A percentile compares a stretch with the other conserved stretches of the same genome.
Conservation (phyloP, 495 filamentous ascomycete genomes). For the Podospora pseudopauciseta region DNA sequence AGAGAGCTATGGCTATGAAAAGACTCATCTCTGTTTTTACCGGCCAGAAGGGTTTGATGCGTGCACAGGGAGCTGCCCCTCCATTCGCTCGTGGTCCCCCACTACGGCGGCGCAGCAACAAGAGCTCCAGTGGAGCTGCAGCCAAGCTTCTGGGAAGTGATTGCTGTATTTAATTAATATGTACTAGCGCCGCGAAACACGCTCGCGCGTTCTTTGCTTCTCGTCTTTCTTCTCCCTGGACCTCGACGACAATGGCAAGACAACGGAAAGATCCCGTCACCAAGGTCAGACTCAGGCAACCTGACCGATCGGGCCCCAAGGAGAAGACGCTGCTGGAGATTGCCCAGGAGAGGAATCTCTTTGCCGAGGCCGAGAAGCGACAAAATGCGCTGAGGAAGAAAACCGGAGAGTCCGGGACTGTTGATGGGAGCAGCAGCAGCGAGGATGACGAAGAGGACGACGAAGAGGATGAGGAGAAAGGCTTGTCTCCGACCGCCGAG, state of each 20-base stretch:
- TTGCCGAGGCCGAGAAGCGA: conserved; percentile 39
- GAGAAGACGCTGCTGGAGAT: conserved; percentile 61
- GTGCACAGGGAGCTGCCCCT: background rate
- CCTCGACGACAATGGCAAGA: conserved; percentile 37
- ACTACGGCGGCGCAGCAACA: background rate
- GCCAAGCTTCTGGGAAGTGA: background rate
- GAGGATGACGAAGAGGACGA: conserved; percentile 25
- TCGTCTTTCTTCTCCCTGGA: background rate
- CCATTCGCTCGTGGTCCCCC: no score
- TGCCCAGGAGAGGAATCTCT: conserved; percentile 56
- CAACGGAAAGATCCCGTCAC: conserved; percentile 45
- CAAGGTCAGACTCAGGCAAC: conserved; percentile 55
- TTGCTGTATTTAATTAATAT: background rate
- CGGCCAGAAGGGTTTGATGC: background rate
- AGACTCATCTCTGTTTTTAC: no score
- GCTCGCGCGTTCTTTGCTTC: background rate
- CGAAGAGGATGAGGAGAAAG: conserved; percentile 28
- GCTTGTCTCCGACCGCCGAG: conserved; percentile 43
- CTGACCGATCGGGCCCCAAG: conserved; percentile 53
- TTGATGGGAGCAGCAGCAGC: conserved; percentile 1
- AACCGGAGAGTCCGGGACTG: background rate
- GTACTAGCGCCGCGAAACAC: background rate
- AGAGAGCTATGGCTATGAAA: no score
- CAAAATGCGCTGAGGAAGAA: conserved; percentile 27
- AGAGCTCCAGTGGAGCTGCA: background rate